Percentiles rank a stretch among this genome's conserved stretches.
Conservation (phyloP, 2,329 filamentous ascomycete species). For the Allantophomopsis cytisporea region DNA sequence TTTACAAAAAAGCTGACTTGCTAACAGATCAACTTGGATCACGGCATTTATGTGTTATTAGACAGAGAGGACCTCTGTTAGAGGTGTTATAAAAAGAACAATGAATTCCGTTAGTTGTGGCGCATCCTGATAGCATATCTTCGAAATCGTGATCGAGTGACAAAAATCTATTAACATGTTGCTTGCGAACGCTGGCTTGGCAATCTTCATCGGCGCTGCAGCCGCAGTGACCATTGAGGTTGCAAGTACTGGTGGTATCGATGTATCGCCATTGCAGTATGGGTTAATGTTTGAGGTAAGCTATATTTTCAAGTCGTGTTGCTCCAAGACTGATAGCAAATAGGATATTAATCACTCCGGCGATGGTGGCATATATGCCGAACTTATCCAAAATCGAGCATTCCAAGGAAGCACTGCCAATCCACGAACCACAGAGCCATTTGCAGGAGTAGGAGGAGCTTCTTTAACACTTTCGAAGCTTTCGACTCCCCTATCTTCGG, state of each 20-base stretch:
- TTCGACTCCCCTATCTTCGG: conserved; percentile 10
- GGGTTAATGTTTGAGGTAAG: conserved; percentile 16
- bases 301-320: not conserved
- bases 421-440: conserved; percentile 30
- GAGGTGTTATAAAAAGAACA: too few species aligned
- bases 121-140: too few species aligned
- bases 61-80: too few species aligned
- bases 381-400: conserved; percentile 56
- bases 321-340: too few species aligned
- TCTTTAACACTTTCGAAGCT: conserved; percentile 18
- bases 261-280: conserved; percentile 13
- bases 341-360: conserved; percentile 16
- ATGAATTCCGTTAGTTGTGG: too few species aligned
- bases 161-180: too few species aligned
- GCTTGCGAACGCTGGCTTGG: too few species aligned
- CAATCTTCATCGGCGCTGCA: too few species aligned
- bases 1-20: too few species aligned
- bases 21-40: too few species aligned
- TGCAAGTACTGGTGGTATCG: conserved; percentile 13
- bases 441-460: conserved; percentile 9
- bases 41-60: too few species aligned
- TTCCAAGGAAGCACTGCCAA: conserved; percentile 40
- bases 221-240: conserved; percentile 12
- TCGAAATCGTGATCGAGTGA: too few species aligned
- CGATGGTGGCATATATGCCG: conserved; percentile 37